Evolutionary conservation across 805 yeast genomes (phyloP).

Genomic region (Ogataea pignaliae): DNA sequence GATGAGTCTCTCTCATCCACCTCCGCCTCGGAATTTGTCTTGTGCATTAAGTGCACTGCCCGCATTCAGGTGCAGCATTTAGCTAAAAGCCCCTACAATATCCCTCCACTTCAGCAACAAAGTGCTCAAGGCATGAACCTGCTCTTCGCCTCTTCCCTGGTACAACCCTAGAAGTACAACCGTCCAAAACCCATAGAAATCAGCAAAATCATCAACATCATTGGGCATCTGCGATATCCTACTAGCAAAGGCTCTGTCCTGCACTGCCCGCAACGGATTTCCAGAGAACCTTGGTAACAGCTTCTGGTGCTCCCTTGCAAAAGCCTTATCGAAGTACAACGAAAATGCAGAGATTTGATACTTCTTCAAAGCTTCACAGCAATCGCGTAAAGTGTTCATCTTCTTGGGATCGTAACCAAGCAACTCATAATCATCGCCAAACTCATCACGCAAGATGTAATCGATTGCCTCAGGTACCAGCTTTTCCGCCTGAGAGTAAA

Average conservation of each 20-base stretch:
- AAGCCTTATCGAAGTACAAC: constrained; percentile 34
- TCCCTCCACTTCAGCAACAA: constrained; percentile 17
- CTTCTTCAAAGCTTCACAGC: constrained; percentile 38
- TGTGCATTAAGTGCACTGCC: too few species aligned
- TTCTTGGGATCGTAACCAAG: constrained; percentile 41
- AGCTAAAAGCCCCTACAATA: background rate
- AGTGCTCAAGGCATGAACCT: constrained; percentile 28
- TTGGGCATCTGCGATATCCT: constrained; percentile 25
- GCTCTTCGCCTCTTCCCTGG: constrained; percentile 27
- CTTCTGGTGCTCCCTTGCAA: constrained; percentile 1
- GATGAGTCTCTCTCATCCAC: too few species aligned
- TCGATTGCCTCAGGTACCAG: constrained; percentile 45
- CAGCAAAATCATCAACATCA: constrained; percentile 24
- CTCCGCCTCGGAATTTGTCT: too few species aligned
- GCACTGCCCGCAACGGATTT: constrained; percentile 18
- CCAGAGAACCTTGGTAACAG: background rate
- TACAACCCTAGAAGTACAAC: constrained; percentile 41
- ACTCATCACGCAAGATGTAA: constrained; percentile 46
- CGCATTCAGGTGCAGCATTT: too few species aligned
- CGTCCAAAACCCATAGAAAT: constrained; percentile 52
- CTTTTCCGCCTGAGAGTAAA: constrained; percentile 39
- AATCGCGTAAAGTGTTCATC: constrained; percentile 36
- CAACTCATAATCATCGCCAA: constrained; percentile 52
- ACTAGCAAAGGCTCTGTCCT: constrained; percentile 16
- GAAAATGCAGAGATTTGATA: constrained; percentile 58